Conservation (phyloP, 2,329 filamentous ascomycete genomes). For the Phyllosticta citriasiana region DNA sequence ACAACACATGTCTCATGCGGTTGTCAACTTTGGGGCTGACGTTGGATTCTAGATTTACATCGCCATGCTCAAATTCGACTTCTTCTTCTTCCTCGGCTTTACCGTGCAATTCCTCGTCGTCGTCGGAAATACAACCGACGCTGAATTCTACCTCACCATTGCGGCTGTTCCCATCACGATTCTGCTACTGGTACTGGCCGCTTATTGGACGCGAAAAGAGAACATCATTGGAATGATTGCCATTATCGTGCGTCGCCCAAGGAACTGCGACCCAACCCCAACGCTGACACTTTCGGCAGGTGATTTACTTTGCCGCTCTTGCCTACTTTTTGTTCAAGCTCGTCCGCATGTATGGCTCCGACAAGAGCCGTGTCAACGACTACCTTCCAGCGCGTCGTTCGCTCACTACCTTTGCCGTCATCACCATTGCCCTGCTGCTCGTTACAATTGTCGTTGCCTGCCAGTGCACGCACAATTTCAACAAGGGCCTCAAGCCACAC, state of each 20-base stretch:
- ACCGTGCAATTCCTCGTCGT: slow-evolving; percentile 97
- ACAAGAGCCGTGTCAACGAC: slow-evolving; percentile 35
- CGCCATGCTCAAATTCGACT: slow-evolving; percentile 94
- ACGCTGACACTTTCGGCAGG: slow-evolving; percentile 21
- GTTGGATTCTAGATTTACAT: slow-evolving; percentile 69
- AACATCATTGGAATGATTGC: slow-evolving; percentile 65
- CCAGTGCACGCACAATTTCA: slow-evolving; percentile 84
- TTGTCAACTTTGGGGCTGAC: background rate
- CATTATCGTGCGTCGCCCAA: slow-evolving; percentile 49
- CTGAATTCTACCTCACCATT: slow-evolving; percentile 78
- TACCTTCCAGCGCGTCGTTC: slow-evolving; percentile 76
- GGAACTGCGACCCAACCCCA: background rate
- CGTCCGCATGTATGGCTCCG: slow-evolving; percentile 75
- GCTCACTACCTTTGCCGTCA: slow-evolving; percentile 84
- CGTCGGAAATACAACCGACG: slow-evolving; percentile 55
- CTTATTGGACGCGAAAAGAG: slow-evolving; percentile 76
- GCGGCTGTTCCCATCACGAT: slow-evolving; percentile 89
- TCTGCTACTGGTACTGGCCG: slow-evolving; percentile 73
- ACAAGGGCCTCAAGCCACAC: slow-evolving; percentile 79
- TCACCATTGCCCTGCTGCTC: slow-evolving; percentile 82
- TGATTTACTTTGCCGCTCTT: slow-evolving; percentile 79
- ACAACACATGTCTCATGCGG: background rate
- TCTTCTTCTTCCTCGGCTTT: slow-evolving; percentile 99
- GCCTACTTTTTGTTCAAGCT: slow-evolving; percentile 98
- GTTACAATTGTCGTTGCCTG: slow-evolving; percentile 80